Evolutionary conservation across 176 grass and related monocot species (phyloP).

Genomic region (Zea luxurians): DNA sequence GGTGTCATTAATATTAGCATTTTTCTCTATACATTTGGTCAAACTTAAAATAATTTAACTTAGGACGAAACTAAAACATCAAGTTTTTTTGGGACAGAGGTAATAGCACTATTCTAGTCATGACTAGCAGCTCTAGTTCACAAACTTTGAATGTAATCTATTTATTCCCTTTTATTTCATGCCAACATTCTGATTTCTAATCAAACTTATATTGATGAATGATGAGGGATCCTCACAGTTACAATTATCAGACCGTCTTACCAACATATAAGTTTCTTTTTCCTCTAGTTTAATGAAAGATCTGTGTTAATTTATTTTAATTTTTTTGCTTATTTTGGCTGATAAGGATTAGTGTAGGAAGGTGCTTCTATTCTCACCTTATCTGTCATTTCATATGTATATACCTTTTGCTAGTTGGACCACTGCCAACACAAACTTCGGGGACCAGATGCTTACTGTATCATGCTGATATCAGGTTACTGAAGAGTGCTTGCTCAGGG

Average conservation of each 20-base stretch:
- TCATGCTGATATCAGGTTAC: constrained; percentile 65
- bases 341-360: background rate
- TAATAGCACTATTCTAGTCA: background rate
- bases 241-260: background rate
- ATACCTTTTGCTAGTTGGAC: background rate
- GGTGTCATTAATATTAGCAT: background rate
- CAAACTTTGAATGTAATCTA: background rate
- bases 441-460: constrained; percentile 14
- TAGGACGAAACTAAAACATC: background rate
- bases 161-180: background rate
- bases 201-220: background rate
- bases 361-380: background rate
- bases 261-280: background rate
- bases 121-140: background rate
- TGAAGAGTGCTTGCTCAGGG: constrained; percentile 86
- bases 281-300: background rate
- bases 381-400: background rate
- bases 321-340: background rate
- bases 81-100: background rate
- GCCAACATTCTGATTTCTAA: background rate
- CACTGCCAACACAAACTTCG: constrained; percentile 12
- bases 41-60: background rate
- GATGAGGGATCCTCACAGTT: background rate
- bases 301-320: background rate
- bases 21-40: background rate